Conservation (phyloP, 176 grass and related monocot genomes). For the Paspalum vaginatum region DNA sequence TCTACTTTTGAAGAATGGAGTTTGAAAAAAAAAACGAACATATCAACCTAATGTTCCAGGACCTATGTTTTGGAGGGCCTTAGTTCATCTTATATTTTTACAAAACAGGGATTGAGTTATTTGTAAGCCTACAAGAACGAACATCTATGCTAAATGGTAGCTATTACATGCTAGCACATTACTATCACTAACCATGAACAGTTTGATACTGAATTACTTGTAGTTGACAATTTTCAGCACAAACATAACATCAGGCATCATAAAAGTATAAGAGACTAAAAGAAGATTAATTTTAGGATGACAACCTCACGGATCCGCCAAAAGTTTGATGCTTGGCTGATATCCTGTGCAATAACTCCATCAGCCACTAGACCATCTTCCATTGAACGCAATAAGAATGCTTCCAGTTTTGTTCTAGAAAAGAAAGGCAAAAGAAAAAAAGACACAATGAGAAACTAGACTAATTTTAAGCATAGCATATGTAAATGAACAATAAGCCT, state of each 20-base stretch:
- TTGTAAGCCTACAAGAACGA: not conserved
- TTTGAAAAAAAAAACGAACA: conserved; percentile 21
- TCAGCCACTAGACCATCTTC: conserved; percentile 83
- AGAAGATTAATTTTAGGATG: conserved; percentile 6
- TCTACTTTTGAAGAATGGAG: not conserved
- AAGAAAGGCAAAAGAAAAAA: conserved; percentile 38
- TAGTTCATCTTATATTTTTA: not conserved
- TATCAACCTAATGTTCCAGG: too few species aligned
- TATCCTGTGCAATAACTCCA: conserved; percentile 94
- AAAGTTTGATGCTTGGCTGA: conserved; percentile 90
- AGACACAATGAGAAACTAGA: conserved; percentile 16
- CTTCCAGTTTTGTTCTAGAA: conserved; percentile 93
- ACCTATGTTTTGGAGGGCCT: too few species aligned
- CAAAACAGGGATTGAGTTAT: not conserved
- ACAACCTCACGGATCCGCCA: conserved; percentile 92
- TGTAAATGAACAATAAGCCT: conserved; percentile 12
- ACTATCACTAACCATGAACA: not conserved
- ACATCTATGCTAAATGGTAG: not conserved
- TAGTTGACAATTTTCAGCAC: conserved; percentile 11
- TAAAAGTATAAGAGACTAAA: not conserved
- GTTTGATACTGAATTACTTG: not conserved
- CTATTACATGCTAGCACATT: conserved; percentile 1
- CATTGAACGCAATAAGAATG: conserved; percentile 82
- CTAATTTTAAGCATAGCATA: not conserved
- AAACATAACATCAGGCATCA: conserved; percentile 4